Evolutionary conservation across 2,329 filamentous ascomycete species (phyloP).

Genomic region (Penicillium decumbens): DNA sequence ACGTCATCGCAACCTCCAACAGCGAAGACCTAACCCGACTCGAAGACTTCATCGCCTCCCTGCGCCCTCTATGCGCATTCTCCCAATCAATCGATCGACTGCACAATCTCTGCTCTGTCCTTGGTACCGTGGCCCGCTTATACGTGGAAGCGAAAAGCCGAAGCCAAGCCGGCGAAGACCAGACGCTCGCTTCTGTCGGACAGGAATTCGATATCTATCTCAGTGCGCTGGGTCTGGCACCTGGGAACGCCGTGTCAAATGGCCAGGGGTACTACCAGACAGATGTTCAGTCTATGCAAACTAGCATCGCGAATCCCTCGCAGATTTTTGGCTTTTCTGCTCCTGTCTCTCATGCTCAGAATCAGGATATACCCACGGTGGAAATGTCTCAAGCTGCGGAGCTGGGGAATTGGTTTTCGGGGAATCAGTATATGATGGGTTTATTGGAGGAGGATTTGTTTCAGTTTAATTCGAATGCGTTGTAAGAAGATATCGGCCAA

Average conservation of each 20-base stretch:
- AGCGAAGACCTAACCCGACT: conserved; percentile 53
- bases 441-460: conserved; percentile 57
- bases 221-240: conserved; percentile 59
- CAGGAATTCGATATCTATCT: conserved; percentile 63
- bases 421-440: conserved; percentile 61
- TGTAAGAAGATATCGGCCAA: not conserved
- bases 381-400: conserved; percentile 40
- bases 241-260: conserved; percentile 9
- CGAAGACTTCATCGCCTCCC: conserved; percentile 53
- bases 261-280: conserved; percentile 7
- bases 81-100: conserved; percentile 59
- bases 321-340: conserved; percentile 6
- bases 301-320: not conserved
- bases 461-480: conserved; percentile 23
- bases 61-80: conserved; percentile 49
- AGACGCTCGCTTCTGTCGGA: conserved; percentile 49
- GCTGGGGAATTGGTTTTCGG: conserved; percentile 62
- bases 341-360: conserved; percentile 8
- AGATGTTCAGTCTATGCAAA: conserved; percentile 6
- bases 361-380: conserved; percentile 13
- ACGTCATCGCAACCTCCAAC: conserved; percentile 50
- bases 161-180: conserved; percentile 45
- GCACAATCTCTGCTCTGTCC: conserved; percentile 58
- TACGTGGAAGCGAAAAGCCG: conserved; percentile 62
- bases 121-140: conserved; percentile 57